A percentile compares a stretch with the other conserved stretches of the same genome.
Conservation (phyloP, 2,329 filamentous ascomycete species). For the Thermothelomyces thermophilus region DNA sequence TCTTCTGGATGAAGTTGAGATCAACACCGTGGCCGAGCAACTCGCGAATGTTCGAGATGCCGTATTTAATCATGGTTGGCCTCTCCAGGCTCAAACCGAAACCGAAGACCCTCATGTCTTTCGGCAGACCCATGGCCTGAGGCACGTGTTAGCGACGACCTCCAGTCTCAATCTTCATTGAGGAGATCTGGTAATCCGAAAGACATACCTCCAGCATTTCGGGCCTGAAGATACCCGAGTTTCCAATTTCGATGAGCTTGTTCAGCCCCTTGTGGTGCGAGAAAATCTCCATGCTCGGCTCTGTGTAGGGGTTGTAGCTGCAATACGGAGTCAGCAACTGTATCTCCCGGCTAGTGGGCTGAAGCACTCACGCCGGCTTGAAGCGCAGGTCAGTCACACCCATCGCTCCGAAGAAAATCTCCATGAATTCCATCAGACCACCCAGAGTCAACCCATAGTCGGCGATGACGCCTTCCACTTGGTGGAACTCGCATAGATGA, state of each 20-base stretch:
- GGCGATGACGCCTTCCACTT: constrained; percentile 96
- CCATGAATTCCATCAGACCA: constrained; percentile 73
- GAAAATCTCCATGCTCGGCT: constrained; percentile 98
- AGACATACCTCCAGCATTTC: constrained; percentile 66
- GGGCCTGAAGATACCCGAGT: constrained; percentile 96
- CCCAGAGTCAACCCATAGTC: constrained; percentile 91
- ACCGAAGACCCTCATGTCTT: constrained; percentile 87
- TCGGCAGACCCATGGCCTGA: constrained; percentile 30
- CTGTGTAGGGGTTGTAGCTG: constrained; percentile 81
- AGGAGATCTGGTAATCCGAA: background rate
- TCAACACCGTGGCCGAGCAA: constrained; percentile 93
- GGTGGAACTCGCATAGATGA: constrained; percentile 96
- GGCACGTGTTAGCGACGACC: background rate
- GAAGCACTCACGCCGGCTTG: constrained; percentile 85
- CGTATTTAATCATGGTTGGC: constrained; percentile 96
- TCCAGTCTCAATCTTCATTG: background rate
- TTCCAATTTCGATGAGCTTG: constrained; percentile 95
- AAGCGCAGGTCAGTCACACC: constrained; percentile 79
- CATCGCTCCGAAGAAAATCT: constrained; percentile 95
- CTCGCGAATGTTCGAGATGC: constrained; percentile 84
- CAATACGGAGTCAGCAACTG: constrained; percentile 4
- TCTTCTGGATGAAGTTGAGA: constrained; percentile 83
- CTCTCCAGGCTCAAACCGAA: constrained; percentile 89
- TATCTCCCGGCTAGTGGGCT: background rate
- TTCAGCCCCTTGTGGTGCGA: constrained; percentile 82